phyloP scores from a whole-genome alignment of 768 basidiomycete genomes.

The Tricholoma saponaceum region DNA sequence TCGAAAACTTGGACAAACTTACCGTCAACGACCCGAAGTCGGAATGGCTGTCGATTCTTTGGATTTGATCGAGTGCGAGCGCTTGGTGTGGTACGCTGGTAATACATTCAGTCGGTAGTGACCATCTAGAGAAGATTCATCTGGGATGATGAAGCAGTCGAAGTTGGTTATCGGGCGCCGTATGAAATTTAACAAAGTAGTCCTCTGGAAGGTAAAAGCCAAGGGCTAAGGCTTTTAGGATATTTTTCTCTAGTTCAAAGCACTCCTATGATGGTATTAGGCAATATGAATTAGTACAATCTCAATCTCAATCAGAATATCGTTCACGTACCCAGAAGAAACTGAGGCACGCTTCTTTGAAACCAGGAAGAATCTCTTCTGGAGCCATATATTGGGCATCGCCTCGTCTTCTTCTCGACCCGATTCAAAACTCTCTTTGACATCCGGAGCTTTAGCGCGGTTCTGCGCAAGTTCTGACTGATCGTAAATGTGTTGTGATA shows the following conservation, averaged over 20 bases:
- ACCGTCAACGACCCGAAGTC: conserved; percentile 59
- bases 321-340: conserved; percentile 43
- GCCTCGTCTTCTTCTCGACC: conserved; percentile 41
- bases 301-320: conserved; percentile 7
- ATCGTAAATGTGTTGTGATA: conserved; percentile 33
- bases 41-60: conserved; percentile 45
- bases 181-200: conserved; percentile 42
- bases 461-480: conserved; percentile 8
- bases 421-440: conserved; percentile 55
- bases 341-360: conserved; percentile 45
- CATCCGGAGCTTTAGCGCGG: conserved; percentile 30
- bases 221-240: conserved; percentile 47
- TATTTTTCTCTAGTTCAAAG: conserved; percentile 35
- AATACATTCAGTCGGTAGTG: background rate
- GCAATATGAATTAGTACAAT: background rate
- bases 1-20: background rate
- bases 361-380: conserved; percentile 47
- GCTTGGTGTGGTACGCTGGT: conserved; percentile 28
- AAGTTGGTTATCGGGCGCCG: conserved; percentile 41
- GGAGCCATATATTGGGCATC: conserved; percentile 60
- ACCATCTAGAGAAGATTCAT: conserved; percentile 5
- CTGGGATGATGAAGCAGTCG: conserved; percentile 56
- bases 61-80: conserved; percentile 32
- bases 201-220: conserved; percentile 37
- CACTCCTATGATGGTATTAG: conserved; percentile 26